These are phyloP conservation scores for Oidiodendron maius DNA, from an alignment of 495 filamentous ascomycete species.

Conservation along the genomic window DNA sequence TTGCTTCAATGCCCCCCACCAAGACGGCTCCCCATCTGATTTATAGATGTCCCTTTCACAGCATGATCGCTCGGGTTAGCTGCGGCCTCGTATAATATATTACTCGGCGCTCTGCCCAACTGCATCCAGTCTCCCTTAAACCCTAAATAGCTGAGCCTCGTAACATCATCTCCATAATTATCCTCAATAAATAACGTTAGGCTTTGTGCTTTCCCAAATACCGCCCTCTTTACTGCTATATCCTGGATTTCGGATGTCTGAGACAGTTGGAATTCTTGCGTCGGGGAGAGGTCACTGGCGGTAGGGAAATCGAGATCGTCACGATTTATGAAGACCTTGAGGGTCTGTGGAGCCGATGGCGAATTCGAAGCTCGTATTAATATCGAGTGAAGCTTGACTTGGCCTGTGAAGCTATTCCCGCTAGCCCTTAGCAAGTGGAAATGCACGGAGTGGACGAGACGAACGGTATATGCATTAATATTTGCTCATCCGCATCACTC, in stretches of 20 bases:
- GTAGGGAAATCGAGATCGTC: conserved; percentile 78
- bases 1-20: conserved; percentile 22
- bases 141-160: conserved; percentile 73
- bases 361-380: conserved; percentile 72
- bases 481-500: conserved; percentile 86
- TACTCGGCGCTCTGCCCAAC: conserved; percentile 73
- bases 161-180: conserved; percentile 67
- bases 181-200: conserved; percentile 80
- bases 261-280: conserved; percentile 71
- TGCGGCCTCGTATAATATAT: conserved; percentile 88
- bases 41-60: conserved; percentile 37
- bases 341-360: conserved; percentile 66
- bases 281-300: conserved; percentile 62
- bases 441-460: neutral
- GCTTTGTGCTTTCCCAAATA: conserved; percentile 76
- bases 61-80: conserved; percentile 84
- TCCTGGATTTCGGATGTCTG: conserved; percentile 82
- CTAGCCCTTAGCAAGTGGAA: conserved; percentile 1
- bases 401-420: conserved; percentile 73
- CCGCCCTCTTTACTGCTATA: conserved; percentile 72
- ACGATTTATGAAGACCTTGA: conserved; percentile 81
- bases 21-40: conserved; percentile 42
- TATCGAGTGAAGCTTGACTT: conserved; percentile 85
- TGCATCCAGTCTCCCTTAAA: conserved; percentile 92
- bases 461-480: conserved; percentile 89